Base-by-base conservation (phyloP, 23 red algal genomes). In the Gracilaria domingensis region DNA sequence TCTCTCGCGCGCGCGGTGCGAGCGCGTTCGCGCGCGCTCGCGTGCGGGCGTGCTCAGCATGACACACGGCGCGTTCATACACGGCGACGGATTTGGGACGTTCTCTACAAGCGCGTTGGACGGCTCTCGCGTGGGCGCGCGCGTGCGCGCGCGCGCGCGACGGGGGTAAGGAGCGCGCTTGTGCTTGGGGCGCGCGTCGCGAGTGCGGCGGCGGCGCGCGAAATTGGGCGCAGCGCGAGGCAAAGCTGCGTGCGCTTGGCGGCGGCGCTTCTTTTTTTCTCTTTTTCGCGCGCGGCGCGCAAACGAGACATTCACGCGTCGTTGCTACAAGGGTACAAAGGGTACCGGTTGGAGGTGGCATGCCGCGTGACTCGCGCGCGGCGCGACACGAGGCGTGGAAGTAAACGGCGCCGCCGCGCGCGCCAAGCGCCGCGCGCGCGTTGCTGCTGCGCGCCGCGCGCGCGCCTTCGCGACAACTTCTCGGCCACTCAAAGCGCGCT, bases 381-480 rank as follows among this genome's bases (percentile, higher is more conserved):
- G 23, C 29, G 23, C 59, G 26, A 69, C 64, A 69, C 64, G 64
- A 69, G 64, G 64, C 64, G 64, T 69, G 64, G 64, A 69, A 69
- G 64, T 69, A 37, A 30, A 13, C 0, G 32, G 42, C 42, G 42
- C 42, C 64, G 30, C 13, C 4, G 30, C 64, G 28, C 4, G 30
- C 64, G 28, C 64, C 12, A 24, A 55, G 51, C 51, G 51, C 51
- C 51, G 51, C 18, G 9, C 1, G 6, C 51, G 51, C 51, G 14
- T 18, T 55, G 51, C 14, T n/a, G n/a, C n/a, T 40, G 4, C 75
- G 12, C 25, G 56, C 56, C 17, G 17, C 49, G 49, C 49, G 16
- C 49, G 36, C 71, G 45, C 37, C 71, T 0, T 55, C 71, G n/a
- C n/a, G n/a, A n/a, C n/a, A n/a, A n/a, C n/a, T n/a, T n/a, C n/a